Percentiles rank a stretch among this genome's conserved stretches.
These are phyloP conservation scores for Microcos paniculata DNA, from an alignment of 345 rosid genomes.

Conservation along the genomic window DNA sequence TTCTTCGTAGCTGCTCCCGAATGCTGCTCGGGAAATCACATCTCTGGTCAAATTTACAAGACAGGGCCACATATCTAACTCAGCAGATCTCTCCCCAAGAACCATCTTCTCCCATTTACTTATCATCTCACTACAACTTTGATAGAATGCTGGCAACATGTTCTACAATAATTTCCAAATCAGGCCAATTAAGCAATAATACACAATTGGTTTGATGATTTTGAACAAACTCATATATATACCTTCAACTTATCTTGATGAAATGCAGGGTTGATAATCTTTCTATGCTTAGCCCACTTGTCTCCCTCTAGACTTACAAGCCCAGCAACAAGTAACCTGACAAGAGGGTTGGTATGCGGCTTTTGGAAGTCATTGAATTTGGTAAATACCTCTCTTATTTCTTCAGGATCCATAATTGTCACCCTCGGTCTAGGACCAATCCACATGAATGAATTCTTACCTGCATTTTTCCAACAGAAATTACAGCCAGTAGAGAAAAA, in stretches of 20 bases:
- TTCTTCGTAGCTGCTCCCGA: slow-evolving; percentile 49
- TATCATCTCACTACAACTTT: slow-evolving; percentile 29
- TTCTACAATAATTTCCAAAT: background rate
- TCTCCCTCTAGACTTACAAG: slow-evolving; percentile 23
- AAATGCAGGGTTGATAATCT: slow-evolving; percentile 37
- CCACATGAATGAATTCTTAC: slow-evolving; percentile 27
- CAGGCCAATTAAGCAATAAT: background rate
- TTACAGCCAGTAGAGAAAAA: background rate
- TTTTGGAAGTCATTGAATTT: slow-evolving; percentile 21
- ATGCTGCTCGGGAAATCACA: slow-evolving; percentile 45
- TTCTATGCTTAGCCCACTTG: slow-evolving; percentile 31
- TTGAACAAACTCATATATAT: too few relatives aligned
- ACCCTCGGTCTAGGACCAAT: slow-evolving; percentile 24
- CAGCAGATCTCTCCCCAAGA: slow-evolving; percentile 3
- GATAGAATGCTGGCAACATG: slow-evolving; percentile 19
- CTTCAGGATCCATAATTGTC: slow-evolving; percentile 24
- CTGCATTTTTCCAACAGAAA: slow-evolving; percentile 22
- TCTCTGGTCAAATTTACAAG: slow-evolving; percentile 40
- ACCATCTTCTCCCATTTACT: slow-evolving; percentile 29
- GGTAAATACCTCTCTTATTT: slow-evolving; percentile 27
- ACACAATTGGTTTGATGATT: background rate
- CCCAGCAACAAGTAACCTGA: slow-evolving; percentile 17
- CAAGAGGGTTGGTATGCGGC: background rate
- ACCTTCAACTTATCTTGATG: slow-evolving; percentile 36
- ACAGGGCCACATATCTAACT: slow-evolving; percentile 40